Base-by-base conservation (phyloP, 2,329 filamentous ascomycete genomes). In the Albifimbria verrucaria region DNA sequence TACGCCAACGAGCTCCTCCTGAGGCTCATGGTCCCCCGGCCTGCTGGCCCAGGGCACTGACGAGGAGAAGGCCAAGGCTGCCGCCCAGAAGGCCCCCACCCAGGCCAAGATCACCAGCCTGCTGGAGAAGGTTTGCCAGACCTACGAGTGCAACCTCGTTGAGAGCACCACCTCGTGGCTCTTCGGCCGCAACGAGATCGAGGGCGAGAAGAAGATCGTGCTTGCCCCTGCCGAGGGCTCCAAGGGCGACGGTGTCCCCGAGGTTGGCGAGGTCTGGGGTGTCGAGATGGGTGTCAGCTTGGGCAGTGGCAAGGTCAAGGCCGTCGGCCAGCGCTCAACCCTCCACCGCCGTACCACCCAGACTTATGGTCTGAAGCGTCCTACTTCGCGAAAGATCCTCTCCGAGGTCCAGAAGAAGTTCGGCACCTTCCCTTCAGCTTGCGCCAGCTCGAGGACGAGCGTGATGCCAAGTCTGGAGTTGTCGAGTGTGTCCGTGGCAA, bases 121-220 rank as follows among this genome's bases (percentile, higher is more conserved):
- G 58, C 78, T 99, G 49, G 92, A 97, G 76, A 97, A 94, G 82
- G 84, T 97, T 45, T 89, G 87, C 69, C 92, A 95, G 78, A 81
- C 84, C 63, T 99, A 95, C 74, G 92, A 90, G 57, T 92, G 89
- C 81, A 95, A 87, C 72, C 77, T 97, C 23, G 91, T 99, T 52
- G 94, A 99, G 83, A 96, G 92, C 81, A 99, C 94, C 58, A 99
- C 94, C 43, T 96, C 90, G 68, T 99, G 94, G 92, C 77, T 91
- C 56, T 97, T 99, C 71, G 92, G 91, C 68, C 89, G 90, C 72
- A 96, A 97, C 75, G 94, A 99, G 75, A 97, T 99, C 59, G 94
- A 99, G 79, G 89, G 90, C 65, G 71, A 88, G 80, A 97, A 97
- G 87, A 97, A 97, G 85, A 96, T 99, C 68, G 94, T 99, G 61